A percentile compares a stretch with the other conserved stretches of the same genome.
These are phyloP conservation scores for Sporothrix dimorphospora DNA, from an alignment of 2,329 filamentous ascomycete species.

Conservation along the genomic window DNA sequence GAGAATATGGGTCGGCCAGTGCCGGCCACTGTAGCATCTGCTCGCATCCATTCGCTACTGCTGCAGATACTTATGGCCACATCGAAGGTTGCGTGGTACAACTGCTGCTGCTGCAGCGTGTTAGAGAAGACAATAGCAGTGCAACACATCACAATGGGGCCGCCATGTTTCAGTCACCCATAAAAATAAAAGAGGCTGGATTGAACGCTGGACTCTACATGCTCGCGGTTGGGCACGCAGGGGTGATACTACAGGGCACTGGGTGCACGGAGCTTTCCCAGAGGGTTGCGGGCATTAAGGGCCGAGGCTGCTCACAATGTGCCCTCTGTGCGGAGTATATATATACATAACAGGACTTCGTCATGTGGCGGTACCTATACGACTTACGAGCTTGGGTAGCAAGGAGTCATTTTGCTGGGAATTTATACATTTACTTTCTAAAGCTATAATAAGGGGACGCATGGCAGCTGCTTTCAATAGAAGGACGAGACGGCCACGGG, in stretches of 20 bases:
- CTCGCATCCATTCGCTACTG: neutral
- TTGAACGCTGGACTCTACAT: neutral
- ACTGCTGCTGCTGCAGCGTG: neutral
- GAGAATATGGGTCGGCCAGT: neutral
- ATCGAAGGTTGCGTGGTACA: neutral
- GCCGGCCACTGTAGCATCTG: neutral
- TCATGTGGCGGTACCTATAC: no score
- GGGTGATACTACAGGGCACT: neutral
- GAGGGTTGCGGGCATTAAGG: neutral
- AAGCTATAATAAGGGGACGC: neutral
- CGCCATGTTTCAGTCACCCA: no score
- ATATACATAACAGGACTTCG: no score
- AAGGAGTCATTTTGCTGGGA: no score
- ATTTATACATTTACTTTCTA: no score
- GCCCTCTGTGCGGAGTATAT: neutral
- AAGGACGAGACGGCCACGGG: neutral
- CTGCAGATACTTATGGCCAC: neutral
- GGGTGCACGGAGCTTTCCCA: neutral
- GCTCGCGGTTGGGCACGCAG: neutral
- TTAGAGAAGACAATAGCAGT: neutral
- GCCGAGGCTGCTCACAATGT: neutral
- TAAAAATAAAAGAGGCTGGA: neutral
- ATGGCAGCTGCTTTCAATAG: neutral
- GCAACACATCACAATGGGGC: neutral
- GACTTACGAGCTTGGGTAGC: no score